phyloP scores from a whole-genome alignment of 495 filamentous ascomycete species.

The Hypomontagnella monticulosa region DNA sequence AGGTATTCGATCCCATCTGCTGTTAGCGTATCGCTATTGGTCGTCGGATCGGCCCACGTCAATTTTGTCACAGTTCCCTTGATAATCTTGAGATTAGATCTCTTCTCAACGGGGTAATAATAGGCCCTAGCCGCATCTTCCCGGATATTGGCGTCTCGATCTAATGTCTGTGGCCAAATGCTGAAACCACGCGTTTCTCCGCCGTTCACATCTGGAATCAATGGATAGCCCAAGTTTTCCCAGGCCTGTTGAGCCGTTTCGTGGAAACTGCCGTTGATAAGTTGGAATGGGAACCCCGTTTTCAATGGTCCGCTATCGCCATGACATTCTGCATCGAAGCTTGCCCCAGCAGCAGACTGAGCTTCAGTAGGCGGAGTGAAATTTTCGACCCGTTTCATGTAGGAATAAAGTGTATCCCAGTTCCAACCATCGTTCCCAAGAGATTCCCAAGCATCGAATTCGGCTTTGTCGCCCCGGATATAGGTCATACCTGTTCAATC shows the following conservation, averaged over 20 bases:
- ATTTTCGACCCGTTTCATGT: constrained; percentile 58
- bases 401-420: constrained; percentile 57
- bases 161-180: constrained; percentile 52
- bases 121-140: constrained; percentile 53
- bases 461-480: constrained; percentile 61
- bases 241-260: constrained; percentile 43
- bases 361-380: constrained; percentile 52
- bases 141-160: constrained; percentile 44
- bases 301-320: constrained; percentile 57
- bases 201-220: constrained; percentile 52
- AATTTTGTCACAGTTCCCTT: constrained; percentile 51
- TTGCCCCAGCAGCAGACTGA: constrained; percentile 53
- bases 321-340: constrained; percentile 58
- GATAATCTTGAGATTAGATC: constrained; percentile 47
- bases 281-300: constrained; percentile 57
- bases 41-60: constrained; percentile 37
- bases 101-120: constrained; percentile 54
- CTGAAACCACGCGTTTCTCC: constrained; percentile 54
- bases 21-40: constrained; percentile 25
- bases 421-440: constrained; percentile 67
- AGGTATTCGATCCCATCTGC: constrained; percentile 52
- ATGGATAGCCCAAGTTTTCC: constrained; percentile 48
- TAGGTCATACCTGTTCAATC: constrained; percentile 60
- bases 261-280: constrained; percentile 44
- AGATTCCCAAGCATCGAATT: constrained; percentile 69